Percentiles rank a stretch among this genome's conserved stretches.
phyloP scores from a whole-genome alignment of 352 stramenopile species.

The Pseudoperonospora humuli region DNA sequence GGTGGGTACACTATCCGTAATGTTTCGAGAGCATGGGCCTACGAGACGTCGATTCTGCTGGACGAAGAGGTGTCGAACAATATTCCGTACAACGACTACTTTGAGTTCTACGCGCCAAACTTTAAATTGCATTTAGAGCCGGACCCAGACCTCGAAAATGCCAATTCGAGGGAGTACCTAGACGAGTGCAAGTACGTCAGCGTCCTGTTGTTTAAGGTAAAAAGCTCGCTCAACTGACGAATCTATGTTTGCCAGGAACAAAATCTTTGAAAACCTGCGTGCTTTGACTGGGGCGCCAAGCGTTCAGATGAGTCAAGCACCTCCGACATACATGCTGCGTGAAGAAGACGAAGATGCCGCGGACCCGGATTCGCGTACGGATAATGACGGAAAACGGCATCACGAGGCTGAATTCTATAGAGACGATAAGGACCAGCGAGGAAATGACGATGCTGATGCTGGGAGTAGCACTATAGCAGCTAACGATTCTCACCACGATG shows the following conservation, averaged over 20 bases:
- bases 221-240: background rate
- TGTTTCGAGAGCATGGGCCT: constrained; percentile 92
- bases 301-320: constrained; percentile 72
- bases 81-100: constrained; percentile 83
- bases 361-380: constrained; percentile 56
- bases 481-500: constrained; percentile 18
- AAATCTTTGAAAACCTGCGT: constrained; percentile 81
- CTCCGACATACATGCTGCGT: constrained; percentile 58
- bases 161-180: constrained; percentile 78
- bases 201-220: background rate
- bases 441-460: constrained; percentile 41
- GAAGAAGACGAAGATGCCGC: constrained; percentile 75
- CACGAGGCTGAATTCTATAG: constrained; percentile 80
- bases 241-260: constrained; percentile 31
- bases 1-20: constrained; percentile 86
- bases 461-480: constrained; percentile 18
- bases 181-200: constrained; percentile 76
- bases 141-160: constrained; percentile 69
- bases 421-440: constrained; percentile 68
- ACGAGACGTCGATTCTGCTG: constrained; percentile 94
- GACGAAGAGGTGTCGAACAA: constrained; percentile 77
- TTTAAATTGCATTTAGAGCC: constrained; percentile 84
- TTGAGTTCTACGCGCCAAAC: constrained; percentile 74
- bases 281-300: constrained; percentile 67
- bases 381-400: constrained; percentile 65